These are phyloP conservation scores for Kandelia obovata DNA, from an alignment of 345 rosid species.

Conservation along the genomic window DNA sequence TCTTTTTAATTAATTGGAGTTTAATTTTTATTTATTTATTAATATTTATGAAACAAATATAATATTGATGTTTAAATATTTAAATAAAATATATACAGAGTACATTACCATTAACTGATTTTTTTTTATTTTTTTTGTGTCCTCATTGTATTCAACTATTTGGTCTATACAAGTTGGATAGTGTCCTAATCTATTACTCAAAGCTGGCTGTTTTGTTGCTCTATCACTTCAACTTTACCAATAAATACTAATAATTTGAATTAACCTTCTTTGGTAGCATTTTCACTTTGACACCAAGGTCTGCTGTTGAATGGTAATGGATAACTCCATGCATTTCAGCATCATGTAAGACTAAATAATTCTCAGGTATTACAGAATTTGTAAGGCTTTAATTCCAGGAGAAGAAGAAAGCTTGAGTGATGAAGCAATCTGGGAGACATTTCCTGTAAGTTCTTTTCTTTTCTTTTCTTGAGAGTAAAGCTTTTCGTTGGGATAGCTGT, in stretches of 20 bases:
- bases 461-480: slow-evolving; percentile 3
- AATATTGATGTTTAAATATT: too few relatives aligned
- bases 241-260: not conserved
- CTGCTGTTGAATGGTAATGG: not conserved
- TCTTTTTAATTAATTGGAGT: too few relatives aligned
- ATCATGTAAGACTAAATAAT: not conserved
- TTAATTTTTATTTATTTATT: too few relatives aligned
- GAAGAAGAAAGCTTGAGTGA: slow-evolving; percentile 83
- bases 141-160: not conserved
- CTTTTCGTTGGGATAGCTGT: too few relatives aligned
- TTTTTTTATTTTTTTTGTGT: too few relatives aligned
- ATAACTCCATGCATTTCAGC: not conserved
- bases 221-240: not conserved
- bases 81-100: too few relatives aligned
- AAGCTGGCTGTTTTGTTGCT: not conserved
- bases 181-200: not conserved
- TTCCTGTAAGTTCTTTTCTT: slow-evolving; percentile 61
- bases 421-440: slow-evolving; percentile 96
- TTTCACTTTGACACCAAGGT: not conserved
- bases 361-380: slow-evolving; percentile 58
- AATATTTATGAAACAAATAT: too few relatives aligned
- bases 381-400: slow-evolving; percentile 86
- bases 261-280: not conserved
- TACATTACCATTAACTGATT: too few relatives aligned
- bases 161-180: not conserved